Evolutionary conservation across 192 early-diverging fungal species (phyloP).

Genomic region (Coemansia sp.): DNA sequence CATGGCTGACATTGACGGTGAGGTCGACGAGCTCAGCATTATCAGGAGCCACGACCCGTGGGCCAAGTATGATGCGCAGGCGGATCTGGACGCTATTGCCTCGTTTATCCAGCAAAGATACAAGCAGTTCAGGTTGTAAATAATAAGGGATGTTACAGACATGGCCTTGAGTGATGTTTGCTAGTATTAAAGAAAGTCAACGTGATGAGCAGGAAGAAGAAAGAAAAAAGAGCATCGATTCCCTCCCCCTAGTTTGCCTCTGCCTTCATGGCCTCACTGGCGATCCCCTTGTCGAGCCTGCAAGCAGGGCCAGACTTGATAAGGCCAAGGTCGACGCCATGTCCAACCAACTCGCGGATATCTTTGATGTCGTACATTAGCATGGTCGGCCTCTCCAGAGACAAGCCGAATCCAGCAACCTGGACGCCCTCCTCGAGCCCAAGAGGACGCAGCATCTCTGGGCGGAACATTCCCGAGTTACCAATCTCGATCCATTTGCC

Average conservation of each 20-base stretch:
- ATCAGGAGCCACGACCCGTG: constrained; percentile 53
- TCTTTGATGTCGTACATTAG: constrained; percentile 94
- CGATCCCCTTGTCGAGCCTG: constrained; percentile 78
- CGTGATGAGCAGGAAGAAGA: not conserved
- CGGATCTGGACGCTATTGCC: constrained; percentile 22
- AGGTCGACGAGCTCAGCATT: constrained; percentile 42
- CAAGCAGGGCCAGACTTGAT: constrained; percentile 87
- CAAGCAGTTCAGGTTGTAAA: constrained; percentile 7
- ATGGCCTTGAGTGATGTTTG: not conserved
- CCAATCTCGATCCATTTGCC: constrained; percentile 94
- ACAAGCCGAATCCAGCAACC: constrained; percentile 98
- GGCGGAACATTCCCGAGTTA: constrained; percentile 99
- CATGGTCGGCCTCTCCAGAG: constrained; percentile 97
- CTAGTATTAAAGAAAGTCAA: not conserved
- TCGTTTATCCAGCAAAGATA: constrained; percentile 30
- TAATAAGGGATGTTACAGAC: too few species aligned
- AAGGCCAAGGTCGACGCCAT: constrained; percentile 90
- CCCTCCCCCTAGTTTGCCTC: constrained; percentile 1
- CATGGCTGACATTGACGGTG: constrained; percentile 31
- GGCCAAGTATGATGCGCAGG: constrained; percentile 30
- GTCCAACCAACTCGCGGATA: constrained; percentile 92
- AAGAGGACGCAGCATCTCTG: constrained; percentile 95
- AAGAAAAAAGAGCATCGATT: not conserved
- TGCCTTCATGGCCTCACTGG: not conserved
- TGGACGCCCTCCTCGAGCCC: constrained; percentile 92